phyloP scores from a whole-genome alignment of 352 stramenopile genomes.

The Phytophthora multivora region DNA sequence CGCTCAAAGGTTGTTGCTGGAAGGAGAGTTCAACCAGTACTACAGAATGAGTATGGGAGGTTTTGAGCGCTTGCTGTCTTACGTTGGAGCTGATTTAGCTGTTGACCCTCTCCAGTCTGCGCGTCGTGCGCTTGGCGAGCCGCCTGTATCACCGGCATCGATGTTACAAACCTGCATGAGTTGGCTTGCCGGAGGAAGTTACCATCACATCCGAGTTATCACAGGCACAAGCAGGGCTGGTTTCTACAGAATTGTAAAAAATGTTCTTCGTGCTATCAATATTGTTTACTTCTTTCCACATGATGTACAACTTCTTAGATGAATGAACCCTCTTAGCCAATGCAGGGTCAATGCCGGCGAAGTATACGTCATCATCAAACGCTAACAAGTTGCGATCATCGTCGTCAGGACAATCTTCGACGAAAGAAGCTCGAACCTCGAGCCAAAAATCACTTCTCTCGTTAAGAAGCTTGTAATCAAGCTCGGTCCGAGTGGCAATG shows the following conservation, averaged over 20 bases:
- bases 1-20: neutral
- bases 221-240: constrained; percentile 2
- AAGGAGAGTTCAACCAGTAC: constrained; percentile 22
- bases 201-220: constrained; percentile 7
- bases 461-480: too few relatives aligned
- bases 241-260: constrained; percentile 7
- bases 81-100: neutral
- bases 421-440: too few relatives aligned
- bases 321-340: too few relatives aligned
- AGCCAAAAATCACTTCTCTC: too few relatives aligned
- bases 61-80: neutral
- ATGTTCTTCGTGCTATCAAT: neutral
- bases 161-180: constrained; percentile 10
- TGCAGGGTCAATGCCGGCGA: too few relatives aligned
- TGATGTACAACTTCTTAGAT: too few relatives aligned
- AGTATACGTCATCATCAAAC: too few relatives aligned
- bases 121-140: neutral
- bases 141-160: neutral
- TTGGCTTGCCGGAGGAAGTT: constrained; percentile 6
- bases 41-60: neutral
- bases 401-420: too few relatives aligned
- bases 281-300: neutral
- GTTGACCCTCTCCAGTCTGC: constrained; percentile 5
- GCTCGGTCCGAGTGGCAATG: too few relatives aligned
- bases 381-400: too few relatives aligned